Evolutionary conservation across 2,329 filamentous ascomycete genomes (phyloP), one percentile per base, ranked within the genome.

Genomic region (Diaporthe ilicicola): DNA sequence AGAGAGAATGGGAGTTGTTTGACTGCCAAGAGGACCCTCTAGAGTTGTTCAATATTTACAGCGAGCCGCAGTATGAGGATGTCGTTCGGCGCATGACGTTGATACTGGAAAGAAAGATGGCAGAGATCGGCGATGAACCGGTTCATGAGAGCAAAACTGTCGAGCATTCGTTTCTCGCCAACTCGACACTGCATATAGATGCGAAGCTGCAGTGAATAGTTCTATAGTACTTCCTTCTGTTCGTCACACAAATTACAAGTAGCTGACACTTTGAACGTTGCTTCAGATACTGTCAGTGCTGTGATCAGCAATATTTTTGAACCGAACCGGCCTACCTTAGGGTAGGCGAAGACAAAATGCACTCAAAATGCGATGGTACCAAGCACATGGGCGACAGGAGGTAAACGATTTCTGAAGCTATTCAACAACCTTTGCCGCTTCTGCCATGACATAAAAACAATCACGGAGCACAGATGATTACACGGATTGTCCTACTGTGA

Each of bases 1-100:
- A 84, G 42, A 83, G 82, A 70, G 85, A 88, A 73, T 88, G 86
- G 86, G 86, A 88, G 74, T 71, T 88, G 19, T 88, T 88, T 73
- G 86, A 88, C 73, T 86, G 85, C 56, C 74, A 84, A 2, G 78
- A 86, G 67, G 86, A 86, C 71, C 84, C 84, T 0, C 73, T 87
- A n/a, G 84, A 87, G 73, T 72, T 86, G 39, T 85, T 87, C 72
- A 86, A 86, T 65, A 74, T 79, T 22, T 86, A 87, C 56, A 8
- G 77, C 2, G 80, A 86, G 0, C 70, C 76, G 0, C 73, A 76
- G 48, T 85, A 85, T 72, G 39, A 59, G 6, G 76, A 80, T 2
- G 77, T 84, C 1, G 81, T 85, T 0, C 72, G 73, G 69, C 68
- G 75, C 0, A 86, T 87, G 84, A 85, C 79, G 0, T 68, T 44